These are phyloP conservation scores for Micromonas commoda DNA, from an alignment of 139 green algal genomes.

Conservation along the genomic window DNA sequence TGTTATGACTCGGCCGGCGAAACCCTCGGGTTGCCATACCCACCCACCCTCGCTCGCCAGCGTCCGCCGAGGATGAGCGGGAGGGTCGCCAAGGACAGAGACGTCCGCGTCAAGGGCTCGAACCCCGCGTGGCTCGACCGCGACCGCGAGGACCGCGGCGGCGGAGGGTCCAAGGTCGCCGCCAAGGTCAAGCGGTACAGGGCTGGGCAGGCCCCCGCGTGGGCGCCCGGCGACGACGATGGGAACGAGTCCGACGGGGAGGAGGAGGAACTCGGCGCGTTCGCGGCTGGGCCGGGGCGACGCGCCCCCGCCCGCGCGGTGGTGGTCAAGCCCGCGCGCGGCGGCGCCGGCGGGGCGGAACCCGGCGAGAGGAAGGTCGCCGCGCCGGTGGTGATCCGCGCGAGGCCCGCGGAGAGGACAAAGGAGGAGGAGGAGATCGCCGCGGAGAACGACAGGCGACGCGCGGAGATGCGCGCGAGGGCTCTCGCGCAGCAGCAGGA, in stretches of 20 bases:
- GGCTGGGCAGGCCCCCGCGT: conserved; percentile 67
- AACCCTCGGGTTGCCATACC: too few species aligned
- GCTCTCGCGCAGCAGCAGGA: neutral
- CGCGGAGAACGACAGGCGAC: conserved; percentile 41
- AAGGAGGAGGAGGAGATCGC: conserved; percentile 55
- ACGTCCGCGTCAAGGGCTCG: too few species aligned
- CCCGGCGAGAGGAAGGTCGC: conserved; percentile 15
- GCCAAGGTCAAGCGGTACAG: conserved; percentile 72
- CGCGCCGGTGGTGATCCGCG: neutral
- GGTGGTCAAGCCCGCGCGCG: conserved; percentile 22
- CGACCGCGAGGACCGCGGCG: too few species aligned
- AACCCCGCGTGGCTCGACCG: too few species aligned
- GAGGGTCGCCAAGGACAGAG: too few species aligned
- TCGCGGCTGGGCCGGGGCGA: neutral
- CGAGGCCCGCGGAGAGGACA: conserved; percentile 21
- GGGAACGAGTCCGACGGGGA: conserved; percentile 21
- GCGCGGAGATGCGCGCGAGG: conserved; percentile 44
- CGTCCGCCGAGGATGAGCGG: too few species aligned
- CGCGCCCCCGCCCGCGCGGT: neutral
- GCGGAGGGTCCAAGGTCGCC: too few species aligned
- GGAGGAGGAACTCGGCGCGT: conserved; percentile 13
- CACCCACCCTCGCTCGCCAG: too few species aligned
- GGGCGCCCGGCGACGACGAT: conserved; percentile 48
- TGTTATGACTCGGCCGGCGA: too few species aligned
- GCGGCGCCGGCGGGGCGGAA: conserved; percentile 16